Percentiles rank a stretch among this genome's conserved stretches.
Evolutionary conservation across 208 protist genomes (phyloP).

Genomic region (Leishmania tropica): DNA sequence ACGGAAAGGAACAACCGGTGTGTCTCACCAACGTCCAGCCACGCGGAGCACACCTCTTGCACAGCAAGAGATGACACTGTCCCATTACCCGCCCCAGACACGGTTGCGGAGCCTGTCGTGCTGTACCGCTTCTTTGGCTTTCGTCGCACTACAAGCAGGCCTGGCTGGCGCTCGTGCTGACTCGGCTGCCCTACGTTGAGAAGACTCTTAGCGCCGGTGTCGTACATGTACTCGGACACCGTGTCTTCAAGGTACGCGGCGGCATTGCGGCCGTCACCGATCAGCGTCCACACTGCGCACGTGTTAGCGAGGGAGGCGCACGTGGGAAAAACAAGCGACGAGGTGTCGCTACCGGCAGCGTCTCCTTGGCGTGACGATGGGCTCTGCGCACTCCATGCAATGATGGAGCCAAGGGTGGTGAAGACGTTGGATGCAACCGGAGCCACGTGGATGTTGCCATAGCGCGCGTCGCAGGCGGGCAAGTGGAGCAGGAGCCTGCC

Average conservation of each 20-base stretch:
- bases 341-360: not conserved
- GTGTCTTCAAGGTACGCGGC: constrained; percentile 73
- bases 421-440: constrained; percentile 41
- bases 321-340: not conserved
- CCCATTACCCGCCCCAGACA: not conserved
- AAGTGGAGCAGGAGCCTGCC: constrained; percentile 68
- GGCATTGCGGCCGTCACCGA: constrained; percentile 64
- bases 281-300: constrained; percentile 54
- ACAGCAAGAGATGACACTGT: not conserved
- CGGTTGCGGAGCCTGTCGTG: not conserved
- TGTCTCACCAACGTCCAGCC: constrained; percentile 44
- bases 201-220: constrained; percentile 47
- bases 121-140: constrained; percentile 5
- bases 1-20: constrained; percentile 38
- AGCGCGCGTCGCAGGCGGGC: constrained; percentile 34
- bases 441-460: constrained; percentile 25
- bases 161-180: constrained; percentile 18
- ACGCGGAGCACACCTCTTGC: constrained; percentile 49
- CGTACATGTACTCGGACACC: constrained; percentile 64
- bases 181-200: constrained; percentile 33
- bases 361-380: not conserved
- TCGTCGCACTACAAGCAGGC: constrained; percentile 28
- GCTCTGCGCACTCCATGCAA: constrained; percentile 16
- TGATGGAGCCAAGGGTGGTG: constrained; percentile 48
- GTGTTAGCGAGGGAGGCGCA: not conserved